Evolutionary conservation across 257 asterid species (phyloP), one percentile per base, ranked within the genome.

Genomic region (Linderniella brevidens): DNA sequence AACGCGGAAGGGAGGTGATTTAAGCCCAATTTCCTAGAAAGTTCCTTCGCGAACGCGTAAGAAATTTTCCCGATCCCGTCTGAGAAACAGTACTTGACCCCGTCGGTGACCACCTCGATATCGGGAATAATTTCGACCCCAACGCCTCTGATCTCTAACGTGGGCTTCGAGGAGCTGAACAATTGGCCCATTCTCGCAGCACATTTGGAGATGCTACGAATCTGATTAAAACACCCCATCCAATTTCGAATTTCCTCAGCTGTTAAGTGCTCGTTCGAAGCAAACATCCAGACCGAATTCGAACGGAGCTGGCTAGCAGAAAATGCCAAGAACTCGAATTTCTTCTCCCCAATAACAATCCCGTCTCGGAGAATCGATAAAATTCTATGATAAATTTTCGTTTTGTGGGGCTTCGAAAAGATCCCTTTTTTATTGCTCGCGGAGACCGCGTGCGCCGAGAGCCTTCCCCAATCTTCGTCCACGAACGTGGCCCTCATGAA

Each of bases 131-230:
- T 58, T 45, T 75, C 78, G 52, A 78, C 68, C 8, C 81, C 68
- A 15, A 61, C 64, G 6, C 73, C 66, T 9, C 41, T 65, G 57
- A 88, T 92, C 58, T 72, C 85, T 13, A 72, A 5, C 3, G 92
- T 80, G 59, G 84, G 94, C 44, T 12, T 41, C 1, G 96, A 80
- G 19, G 94, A 70, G 69, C 96, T 88, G 49, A 88, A 88, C 58
- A 88, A 56, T 63, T 84, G 98, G 18, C 98, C 95, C 98, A 88
- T 88, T 55, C 98, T 74, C 10, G 98, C 96, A 19, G 96, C 94
- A 60, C 93, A 84, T 66, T 88, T 88, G 3, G 96, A 74, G 42
- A 84, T 60, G 50, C 85, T 84, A 6, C 86, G 71, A 17, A 88
- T 88, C 66, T 74, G 69, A 49, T 54, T 75, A 63, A 88, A 88